A percentile compares a stretch with the other conserved stretches of the same genome.
These are phyloP conservation scores for Acanthamoeba lenticulata DNA, from an alignment of 208 protist species.

Conservation along the genomic window DNA sequence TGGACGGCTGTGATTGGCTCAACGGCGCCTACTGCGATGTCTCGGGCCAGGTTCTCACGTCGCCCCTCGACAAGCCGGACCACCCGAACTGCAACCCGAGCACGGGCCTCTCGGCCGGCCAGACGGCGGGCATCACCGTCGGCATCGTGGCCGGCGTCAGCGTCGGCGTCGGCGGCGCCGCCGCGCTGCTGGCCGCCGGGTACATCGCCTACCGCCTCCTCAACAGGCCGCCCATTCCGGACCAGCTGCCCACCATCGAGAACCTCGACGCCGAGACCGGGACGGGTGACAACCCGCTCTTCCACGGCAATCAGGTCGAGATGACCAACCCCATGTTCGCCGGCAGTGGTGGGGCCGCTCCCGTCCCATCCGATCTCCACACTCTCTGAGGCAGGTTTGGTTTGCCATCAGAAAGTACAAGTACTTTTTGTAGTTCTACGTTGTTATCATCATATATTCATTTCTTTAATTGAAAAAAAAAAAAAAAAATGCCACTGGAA, in stretches of 20 bases:
- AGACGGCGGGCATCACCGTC: neutral
- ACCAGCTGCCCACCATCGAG: neutral
- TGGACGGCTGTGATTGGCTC: neutral
- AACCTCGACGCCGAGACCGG: neutral
- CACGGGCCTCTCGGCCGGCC: neutral
- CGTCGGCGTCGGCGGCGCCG: neutral
- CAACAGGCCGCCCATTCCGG: neutral
- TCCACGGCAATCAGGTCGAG: neutral
- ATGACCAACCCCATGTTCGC: neutral
- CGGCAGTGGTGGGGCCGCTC: too few species aligned
- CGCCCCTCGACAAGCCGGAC: neutral
- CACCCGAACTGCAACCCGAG: neutral
- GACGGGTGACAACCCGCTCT: neutral
- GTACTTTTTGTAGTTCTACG: too few species aligned
- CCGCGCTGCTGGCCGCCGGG: neutral
- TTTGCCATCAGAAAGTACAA: too few species aligned
- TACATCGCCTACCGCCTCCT: neutral
- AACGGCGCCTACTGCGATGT: neutral
- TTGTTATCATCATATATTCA: too few species aligned
- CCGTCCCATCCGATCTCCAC: neutral
- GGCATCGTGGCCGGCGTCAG: neutral
- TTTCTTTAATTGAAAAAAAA: too few species aligned
- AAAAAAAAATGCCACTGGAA: too few species aligned
- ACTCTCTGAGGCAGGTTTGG: neutral
- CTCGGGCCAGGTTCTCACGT: neutral